Base-by-base conservation (phyloP, 495 filamentous ascomycete species). In the Podospora conica region DNA sequence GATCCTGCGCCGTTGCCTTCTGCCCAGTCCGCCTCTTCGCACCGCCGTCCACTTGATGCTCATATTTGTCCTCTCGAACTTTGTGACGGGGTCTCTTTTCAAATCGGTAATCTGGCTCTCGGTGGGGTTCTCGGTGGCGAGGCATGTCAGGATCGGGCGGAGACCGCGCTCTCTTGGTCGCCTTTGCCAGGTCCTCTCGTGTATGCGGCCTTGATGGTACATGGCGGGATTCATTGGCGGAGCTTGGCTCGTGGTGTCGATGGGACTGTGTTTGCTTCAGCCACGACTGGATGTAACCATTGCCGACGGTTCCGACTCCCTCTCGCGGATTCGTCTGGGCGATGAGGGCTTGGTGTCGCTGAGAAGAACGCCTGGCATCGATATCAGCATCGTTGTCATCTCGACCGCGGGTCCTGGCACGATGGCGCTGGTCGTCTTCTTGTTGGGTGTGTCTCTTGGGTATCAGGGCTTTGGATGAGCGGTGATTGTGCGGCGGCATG, bases 41-140 rank as follows among this genome's bases (percentile, higher is more conserved):
- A 33, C 79, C 77, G 60, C 69, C 75, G 31, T 68, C 74, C 59
- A 75, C 75, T 63, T 77, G 79, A 56, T 75, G 73, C 11, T 87
- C 73, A 65, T 83, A 87, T 65, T 77, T 85, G 68, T 89, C 83
- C 18, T 82, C 78, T 54, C 79, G 82, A 18, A 87, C 89, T 73
- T 87, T 91, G 68, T 82, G 81, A 53, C 90, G 83, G 55, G 83
- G 76, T 59, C 81, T 80, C 69, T 81, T 86, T 60, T 87, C 83
- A 66, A 87, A 92, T 22, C 64, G 64, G 27, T 58, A 12, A 10
- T 61, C 64, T 22, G 20, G 20, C 29, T 55, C 60, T 53, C 31
- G 20, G 11, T 8, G 29, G 18, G 53, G 11, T 15, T 65, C 40
- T 3, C 53, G 25, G 23, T 2, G 54, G 21, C 10, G 23, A 59